Evolutionary conservation across 345 rosid species (phyloP).

Genomic region (Acer yangbiense): DNA sequence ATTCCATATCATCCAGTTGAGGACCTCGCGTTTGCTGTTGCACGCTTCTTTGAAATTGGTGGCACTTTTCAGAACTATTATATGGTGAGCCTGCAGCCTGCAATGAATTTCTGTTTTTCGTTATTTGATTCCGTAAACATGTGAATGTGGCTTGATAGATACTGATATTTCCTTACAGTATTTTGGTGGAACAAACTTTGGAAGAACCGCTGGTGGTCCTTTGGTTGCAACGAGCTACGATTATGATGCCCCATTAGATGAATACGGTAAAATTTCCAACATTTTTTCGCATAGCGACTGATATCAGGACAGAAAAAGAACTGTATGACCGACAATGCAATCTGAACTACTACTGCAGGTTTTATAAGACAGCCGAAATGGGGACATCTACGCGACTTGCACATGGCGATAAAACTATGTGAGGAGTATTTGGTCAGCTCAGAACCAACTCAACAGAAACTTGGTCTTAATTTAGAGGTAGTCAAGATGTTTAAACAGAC

Average conservation of each 20-base stretch:
- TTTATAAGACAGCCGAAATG: slow-evolving; percentile 69
- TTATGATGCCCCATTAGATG: slow-evolving; percentile 75
- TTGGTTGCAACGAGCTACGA: slow-evolving; percentile 67
- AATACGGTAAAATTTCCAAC: slow-evolving; percentile 47
- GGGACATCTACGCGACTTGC: slow-evolving; percentile 65
- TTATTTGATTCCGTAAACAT: no score
- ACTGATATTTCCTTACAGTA: slow-evolving; percentile 42
- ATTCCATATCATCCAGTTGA: slow-evolving; percentile 66
- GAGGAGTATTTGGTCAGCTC: slow-evolving; percentile 57
- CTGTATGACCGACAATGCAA: not conserved
- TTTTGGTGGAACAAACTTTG: slow-evolving; percentile 75
- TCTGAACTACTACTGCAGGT: slow-evolving; percentile 34
- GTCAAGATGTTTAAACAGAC: not conserved
- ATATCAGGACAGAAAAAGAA: not conserved
- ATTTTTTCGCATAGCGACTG: not conserved
- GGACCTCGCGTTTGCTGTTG: slow-evolving; percentile 71
- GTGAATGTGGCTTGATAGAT: not conserved
- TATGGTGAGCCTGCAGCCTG: slow-evolving; percentile 42
- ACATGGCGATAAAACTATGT: slow-evolving; percentile 57
- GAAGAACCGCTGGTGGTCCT: slow-evolving; percentile 72
- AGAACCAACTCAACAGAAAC: slow-evolving; percentile 40
- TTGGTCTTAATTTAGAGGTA: slow-evolving; percentile 58
- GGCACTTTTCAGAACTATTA: slow-evolving; percentile 72
- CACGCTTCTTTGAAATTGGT: slow-evolving; percentile 60
- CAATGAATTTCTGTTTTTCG: not conserved